Evolutionary conservation across 2,329 filamentous ascomycete species (phyloP).

Genomic region (Botryotinia convoluta): DNA sequence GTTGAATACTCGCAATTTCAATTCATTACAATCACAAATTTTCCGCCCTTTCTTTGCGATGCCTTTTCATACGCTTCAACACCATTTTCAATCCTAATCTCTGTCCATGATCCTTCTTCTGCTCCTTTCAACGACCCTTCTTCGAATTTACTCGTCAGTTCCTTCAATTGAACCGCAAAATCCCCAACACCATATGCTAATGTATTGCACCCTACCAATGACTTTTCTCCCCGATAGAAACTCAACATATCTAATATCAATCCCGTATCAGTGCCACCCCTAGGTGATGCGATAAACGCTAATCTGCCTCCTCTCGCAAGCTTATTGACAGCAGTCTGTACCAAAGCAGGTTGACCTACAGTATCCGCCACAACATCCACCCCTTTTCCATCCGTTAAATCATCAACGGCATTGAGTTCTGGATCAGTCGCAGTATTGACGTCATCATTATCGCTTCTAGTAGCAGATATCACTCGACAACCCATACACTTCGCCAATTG

Average conservation of each 20-base stretch:
- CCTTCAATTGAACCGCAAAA: constrained; percentile 41
- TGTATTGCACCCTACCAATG: constrained; percentile 30
- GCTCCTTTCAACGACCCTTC: constrained; percentile 21
- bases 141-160: constrained; percentile 44
- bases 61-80: constrained; percentile 31
- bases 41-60: constrained; percentile 23
- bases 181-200: constrained; percentile 28
- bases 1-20: not conserved
- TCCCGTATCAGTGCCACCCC: constrained; percentile 23
- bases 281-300: constrained; percentile 32
- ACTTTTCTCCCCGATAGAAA: constrained; percentile 33
- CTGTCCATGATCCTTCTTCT: constrained; percentile 25
- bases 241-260: constrained; percentile 31
- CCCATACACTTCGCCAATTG: constrained; percentile 28
- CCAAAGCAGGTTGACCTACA: constrained; percentile 31
- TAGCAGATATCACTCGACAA: constrained; percentile 26
- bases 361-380: constrained; percentile 34
- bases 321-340: constrained; percentile 25
- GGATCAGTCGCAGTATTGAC: constrained; percentile 32
- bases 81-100: constrained; percentile 28
- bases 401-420: constrained; percentile 22
- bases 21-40: constrained; percentile 31
- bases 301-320: constrained; percentile 28
- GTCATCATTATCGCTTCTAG: constrained; percentile 27
- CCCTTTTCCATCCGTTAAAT: constrained; percentile 28